Conservation (phyloP, 2,329 filamentous ascomycete genomes). For the Eurotiales sp. region DNA sequence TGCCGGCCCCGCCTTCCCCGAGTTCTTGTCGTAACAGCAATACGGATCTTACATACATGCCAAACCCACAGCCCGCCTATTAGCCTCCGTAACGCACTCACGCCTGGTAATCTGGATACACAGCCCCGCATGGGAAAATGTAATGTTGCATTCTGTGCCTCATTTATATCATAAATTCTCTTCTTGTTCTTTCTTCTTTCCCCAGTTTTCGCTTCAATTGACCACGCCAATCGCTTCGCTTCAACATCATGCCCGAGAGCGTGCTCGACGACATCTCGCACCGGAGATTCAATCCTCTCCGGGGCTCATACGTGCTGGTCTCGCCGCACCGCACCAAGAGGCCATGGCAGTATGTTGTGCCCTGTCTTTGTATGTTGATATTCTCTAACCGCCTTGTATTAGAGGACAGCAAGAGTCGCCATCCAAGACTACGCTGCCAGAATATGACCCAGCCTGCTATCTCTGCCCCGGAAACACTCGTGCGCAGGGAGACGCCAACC, state of each 20-base stretch:
- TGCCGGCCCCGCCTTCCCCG: too few relatives aligned
- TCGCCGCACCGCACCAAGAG: conserved; percentile 95
- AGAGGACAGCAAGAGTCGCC: conserved; percentile 76
- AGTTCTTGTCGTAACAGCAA: too few relatives aligned
- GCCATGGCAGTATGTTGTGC: conserved; percentile 81
- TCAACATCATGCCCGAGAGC: conserved; percentile 60
- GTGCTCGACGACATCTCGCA: conserved; percentile 96
- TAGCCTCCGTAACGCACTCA: too few relatives aligned
- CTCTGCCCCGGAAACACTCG: conserved; percentile 88
- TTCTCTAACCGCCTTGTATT: background rate
- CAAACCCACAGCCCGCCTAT: too few relatives aligned
- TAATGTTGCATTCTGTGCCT: conserved; percentile 3
- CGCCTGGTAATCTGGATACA: background rate
- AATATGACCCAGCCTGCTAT: conserved; percentile 90
- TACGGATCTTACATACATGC: too few relatives aligned
- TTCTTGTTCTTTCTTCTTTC: background rate
- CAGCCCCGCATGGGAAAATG: background rate
- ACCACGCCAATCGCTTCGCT: too few relatives aligned
- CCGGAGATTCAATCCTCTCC: conserved; percentile 85
- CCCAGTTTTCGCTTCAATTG: too few relatives aligned
- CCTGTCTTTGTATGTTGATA: background rate
- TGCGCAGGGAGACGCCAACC: conserved; percentile 81
- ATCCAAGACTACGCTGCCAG: conserved; percentile 65
- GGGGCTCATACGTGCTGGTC: conserved; percentile 87
- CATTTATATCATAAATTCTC: background rate